Evolutionary conservation across 2,329 filamentous ascomycete genomes (phyloP), one percentile per base, ranked within the genome.

Genomic region (Mycocentrospora acerina): DNA sequence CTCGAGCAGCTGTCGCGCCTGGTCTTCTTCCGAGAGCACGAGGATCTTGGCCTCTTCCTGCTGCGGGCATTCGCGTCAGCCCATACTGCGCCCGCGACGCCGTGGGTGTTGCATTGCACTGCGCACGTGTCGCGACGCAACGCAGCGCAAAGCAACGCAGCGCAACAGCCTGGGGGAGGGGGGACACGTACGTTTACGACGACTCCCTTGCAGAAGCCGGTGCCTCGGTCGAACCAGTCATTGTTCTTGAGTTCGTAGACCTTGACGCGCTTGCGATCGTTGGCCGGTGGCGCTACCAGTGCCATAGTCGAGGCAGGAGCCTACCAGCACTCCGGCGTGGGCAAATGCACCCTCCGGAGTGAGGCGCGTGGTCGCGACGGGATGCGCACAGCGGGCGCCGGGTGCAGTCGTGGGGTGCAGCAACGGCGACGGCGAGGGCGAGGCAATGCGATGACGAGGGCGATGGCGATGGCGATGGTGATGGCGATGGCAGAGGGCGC

Each of bases 171-270:
- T 15, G 16, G 15, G 12, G 36, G 37, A 22, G 24, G 12, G 24
- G 38, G 14, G 30, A 19, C 15, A 68, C 86, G 68, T 80, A 93
- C 87, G 67, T 83, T 79, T 49, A 84, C 72, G 51, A 86, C 80
- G 51, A 83, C 79, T 32, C 90, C 90, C 44, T 82, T 88, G 69
- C 93, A 97, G 70, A 96, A 96, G 48, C 93, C 93, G 32, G 93
- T 98, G 51, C 93, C 93, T 62, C 91, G 81, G 72, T 98, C 93
- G 67, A 91, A 96, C 93, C 93, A 98, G 81, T 97, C 93, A 78
- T 95, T 95, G 73, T 95, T 90, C 69, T 88, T 89, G 61, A 98
- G 80, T 76, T 97, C 93, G 71, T 98, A 98, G 67, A 98, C 93
- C 78, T 98, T 98, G 71, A 97, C 93, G 78, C 93, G 73, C 64